Percentiles rank a stretch among this genome's conserved stretches.
Conservation (phyloP, 345 rosid genomes). For the Eucalyptus coolabah region DNA sequence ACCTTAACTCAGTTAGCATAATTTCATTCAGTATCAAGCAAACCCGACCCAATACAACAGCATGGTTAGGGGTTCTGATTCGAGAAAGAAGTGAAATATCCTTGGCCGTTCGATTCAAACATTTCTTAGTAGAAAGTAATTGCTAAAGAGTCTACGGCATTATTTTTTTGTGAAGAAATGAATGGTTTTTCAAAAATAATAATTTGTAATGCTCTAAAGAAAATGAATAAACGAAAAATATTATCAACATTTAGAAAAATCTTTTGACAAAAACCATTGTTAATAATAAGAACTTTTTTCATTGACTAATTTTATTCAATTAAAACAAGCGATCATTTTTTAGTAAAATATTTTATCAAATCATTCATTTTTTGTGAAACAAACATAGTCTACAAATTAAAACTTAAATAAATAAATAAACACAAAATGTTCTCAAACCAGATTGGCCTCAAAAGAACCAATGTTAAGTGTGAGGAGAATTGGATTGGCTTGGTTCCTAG, state of each 20-base stretch:
- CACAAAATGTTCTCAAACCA: too few species aligned
- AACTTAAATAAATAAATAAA: background rate
- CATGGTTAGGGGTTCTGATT: background rate
- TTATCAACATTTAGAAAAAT: background rate
- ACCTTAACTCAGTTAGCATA: background rate
- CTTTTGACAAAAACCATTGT: background rate
- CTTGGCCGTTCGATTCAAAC: background rate
- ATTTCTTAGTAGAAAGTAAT: background rate
- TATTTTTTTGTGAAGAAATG: too few species aligned
- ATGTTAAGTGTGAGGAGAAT: too few species aligned
- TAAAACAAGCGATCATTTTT: too few species aligned
- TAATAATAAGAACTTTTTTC: too few species aligned
- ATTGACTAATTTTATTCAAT: too few species aligned
- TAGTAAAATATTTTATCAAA: too few species aligned
- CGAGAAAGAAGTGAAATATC: background rate
- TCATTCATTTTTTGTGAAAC: accelerated
- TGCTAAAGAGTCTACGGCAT: background rate
- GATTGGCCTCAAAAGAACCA: too few species aligned
- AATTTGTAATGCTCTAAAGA: accelerated
- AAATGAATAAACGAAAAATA: too few species aligned
- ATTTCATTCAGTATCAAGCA: background rate
- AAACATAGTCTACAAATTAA: background rate
- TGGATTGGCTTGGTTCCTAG: too few species aligned
- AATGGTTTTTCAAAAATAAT: too few species aligned
- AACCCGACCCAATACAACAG: background rate